These are phyloP conservation scores for Yamadazyma membranifaciens DNA, from an alignment of 1,139 yeast species.

Conservation along the genomic window DNA sequence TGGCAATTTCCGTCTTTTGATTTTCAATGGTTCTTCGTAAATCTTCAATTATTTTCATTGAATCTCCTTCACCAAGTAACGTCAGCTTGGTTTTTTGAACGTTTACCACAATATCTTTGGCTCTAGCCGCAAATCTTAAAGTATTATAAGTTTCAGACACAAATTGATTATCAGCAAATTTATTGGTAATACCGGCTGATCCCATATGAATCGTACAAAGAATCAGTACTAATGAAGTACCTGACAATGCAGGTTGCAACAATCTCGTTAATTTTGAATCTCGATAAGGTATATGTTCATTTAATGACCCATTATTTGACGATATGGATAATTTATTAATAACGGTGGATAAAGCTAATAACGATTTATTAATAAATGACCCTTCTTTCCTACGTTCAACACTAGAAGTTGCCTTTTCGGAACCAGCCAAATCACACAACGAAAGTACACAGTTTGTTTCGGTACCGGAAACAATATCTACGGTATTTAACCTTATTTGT, in stretches of 20 bases:
- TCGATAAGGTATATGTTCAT: slow-evolving; percentile 80
- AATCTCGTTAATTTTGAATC: slow-evolving; percentile 88
- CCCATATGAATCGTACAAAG: slow-evolving; percentile 81
- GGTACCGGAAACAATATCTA: slow-evolving; percentile 37
- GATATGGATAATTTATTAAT: slow-evolving; percentile 67
- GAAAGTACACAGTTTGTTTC: slow-evolving; percentile 66
- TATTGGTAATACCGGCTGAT: slow-evolving; percentile 17
- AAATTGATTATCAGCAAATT: slow-evolving; percentile 36
- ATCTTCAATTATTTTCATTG: slow-evolving; percentile 46
- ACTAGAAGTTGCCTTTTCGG: slow-evolving; percentile 86
- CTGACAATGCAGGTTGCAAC: slow-evolving; percentile 88
- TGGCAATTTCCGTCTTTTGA: slow-evolving; percentile 40
- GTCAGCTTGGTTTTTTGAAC: slow-evolving; percentile 55
- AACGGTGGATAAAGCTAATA: slow-evolving; percentile 85
- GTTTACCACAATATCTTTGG: slow-evolving; percentile 74
- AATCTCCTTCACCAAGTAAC: slow-evolving; percentile 34
- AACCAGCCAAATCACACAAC: slow-evolving; percentile 93
- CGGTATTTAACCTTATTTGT: slow-evolving; percentile 58
- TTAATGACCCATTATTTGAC: slow-evolving; percentile 22
- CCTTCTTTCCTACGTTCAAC: slow-evolving; percentile 88
- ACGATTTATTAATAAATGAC: slow-evolving; percentile 83
- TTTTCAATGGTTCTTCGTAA: slow-evolving; percentile 43
- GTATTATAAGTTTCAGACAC: slow-evolving; percentile 83
- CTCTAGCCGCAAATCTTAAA: slow-evolving; percentile 87
- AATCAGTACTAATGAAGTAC: slow-evolving; percentile 80